Percentiles rank a stretch among this genome's conserved stretches.
Conservation (phyloP, 345 rosid species). For the Camelina laxa region DNA sequence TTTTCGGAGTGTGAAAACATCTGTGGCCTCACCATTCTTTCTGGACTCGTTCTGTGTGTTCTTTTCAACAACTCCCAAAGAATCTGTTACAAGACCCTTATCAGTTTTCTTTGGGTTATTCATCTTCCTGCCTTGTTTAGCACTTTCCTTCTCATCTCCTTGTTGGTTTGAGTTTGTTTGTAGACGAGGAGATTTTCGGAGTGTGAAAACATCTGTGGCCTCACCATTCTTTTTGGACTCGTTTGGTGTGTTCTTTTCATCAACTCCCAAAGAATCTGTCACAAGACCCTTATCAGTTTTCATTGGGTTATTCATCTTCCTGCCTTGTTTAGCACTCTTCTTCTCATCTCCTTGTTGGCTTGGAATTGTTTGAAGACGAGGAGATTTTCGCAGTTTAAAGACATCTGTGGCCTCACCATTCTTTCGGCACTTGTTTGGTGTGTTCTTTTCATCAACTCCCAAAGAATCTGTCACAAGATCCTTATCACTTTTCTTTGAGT, state of each 20-base stretch:
- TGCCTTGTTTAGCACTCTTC: too few relatives aligned
- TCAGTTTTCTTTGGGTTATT: conserved; percentile 30
- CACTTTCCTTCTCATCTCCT: conserved; percentile 34
- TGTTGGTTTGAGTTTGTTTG: conserved; percentile 21
- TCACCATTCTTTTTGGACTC: conserved; percentile 23
- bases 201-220: conserved; percentile 25
- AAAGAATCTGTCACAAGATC: conserved; percentile 39
- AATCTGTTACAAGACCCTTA: conserved; percentile 37
- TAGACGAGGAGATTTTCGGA: conserved; percentile 43
- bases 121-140: conserved; percentile 25
- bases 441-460: conserved; percentile 36
- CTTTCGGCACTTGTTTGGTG: conserved; percentile 12
- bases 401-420: conserved; percentile 16
- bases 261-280: too few relatives aligned
- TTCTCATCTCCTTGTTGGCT: conserved; percentile 19
- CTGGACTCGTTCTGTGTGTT: conserved; percentile 7
- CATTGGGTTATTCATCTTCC: too few relatives aligned
- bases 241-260: conserved; percentile 20
- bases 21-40: conserved; percentile 19
- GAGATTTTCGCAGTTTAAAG: conserved; percentile 40
- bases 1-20: conserved; percentile 32
- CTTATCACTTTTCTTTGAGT: conserved; percentile 33
- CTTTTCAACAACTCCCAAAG: conserved; percentile 40
- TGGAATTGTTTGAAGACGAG: conserved; percentile 32
- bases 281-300: too few relatives aligned